Evolutionary conservation across 345 rosid species (phyloP).

Genomic region (Populus pruinosa): DNA sequence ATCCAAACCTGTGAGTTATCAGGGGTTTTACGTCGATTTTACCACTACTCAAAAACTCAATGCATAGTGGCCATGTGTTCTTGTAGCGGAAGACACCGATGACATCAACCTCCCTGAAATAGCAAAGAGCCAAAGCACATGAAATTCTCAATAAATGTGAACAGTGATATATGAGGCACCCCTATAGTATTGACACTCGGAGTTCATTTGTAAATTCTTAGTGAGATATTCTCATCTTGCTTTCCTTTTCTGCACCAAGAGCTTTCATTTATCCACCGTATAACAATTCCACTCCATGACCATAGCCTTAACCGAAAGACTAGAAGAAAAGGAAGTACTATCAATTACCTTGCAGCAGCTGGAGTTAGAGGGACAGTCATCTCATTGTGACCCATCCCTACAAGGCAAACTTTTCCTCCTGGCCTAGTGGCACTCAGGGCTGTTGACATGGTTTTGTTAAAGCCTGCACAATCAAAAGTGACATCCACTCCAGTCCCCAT

Average conservation of each 20-base stretch:
- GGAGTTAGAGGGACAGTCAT: conserved; percentile 87
- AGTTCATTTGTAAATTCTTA: no score
- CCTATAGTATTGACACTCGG: background rate
- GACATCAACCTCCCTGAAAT: conserved; percentile 80
- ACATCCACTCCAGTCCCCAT: conserved; percentile 65
- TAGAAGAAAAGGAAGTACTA: background rate
- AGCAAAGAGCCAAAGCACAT: background rate
- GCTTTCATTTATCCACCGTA: background rate
- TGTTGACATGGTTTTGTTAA: conserved; percentile 80
- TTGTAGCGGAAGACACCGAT: conserved; percentile 72
- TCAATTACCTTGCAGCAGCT: conserved; percentile 79
- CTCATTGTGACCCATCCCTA: conserved; percentile 67
- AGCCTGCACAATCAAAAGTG: conserved; percentile 88
- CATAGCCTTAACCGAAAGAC: background rate
- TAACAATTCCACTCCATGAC: no score
- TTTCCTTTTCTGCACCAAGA: background rate
- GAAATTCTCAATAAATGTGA: background rate
- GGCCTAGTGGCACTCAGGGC: conserved; percentile 65
- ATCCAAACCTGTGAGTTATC: conserved; percentile 82
- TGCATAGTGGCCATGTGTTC: conserved; percentile 91
- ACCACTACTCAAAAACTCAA: conserved; percentile 65
- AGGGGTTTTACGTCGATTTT: conserved; percentile 84
- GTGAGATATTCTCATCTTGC: background rate
- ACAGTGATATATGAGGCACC: background rate
- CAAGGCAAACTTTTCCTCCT: conserved; percentile 95